phyloP scores from a whole-genome alignment of 179 eudicot species.

The Corrigiola litoralis region DNA sequence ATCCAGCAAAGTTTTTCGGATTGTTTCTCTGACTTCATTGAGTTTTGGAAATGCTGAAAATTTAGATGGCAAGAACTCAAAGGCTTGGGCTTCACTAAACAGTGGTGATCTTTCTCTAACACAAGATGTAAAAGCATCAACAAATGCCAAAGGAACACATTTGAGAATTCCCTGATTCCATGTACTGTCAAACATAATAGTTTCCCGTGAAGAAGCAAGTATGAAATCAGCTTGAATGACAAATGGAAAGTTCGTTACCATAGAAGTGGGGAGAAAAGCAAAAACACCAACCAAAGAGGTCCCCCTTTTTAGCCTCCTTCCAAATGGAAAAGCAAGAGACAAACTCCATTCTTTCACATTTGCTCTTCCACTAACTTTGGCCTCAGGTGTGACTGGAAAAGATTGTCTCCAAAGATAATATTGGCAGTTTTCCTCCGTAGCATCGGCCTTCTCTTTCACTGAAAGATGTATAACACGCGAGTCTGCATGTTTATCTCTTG shows the following conservation, averaged over 20 bases:
- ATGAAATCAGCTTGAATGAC: conserved; percentile 37
- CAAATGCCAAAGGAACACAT: conserved; percentile 25
- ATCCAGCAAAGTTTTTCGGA: conserved; percentile 5
- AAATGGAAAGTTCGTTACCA: conserved; percentile 39
- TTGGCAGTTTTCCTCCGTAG: conserved; percentile 13
- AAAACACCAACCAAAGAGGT: conserved; percentile 26
- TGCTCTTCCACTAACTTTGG: conserved; percentile 25
- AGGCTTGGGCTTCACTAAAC: conserved; percentile 13
- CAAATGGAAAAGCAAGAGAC: conserved; percentile 39
- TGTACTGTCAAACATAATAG: conserved; percentile 28
- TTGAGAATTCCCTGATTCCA: conserved; percentile 39
- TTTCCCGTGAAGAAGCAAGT: conserved; percentile 38
- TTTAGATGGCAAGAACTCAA: conserved; percentile 20
- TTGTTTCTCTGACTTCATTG: conserved; percentile 24
- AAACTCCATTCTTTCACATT: conserved; percentile 29
- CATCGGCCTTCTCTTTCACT: neutral
- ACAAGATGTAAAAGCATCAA: conserved; percentile 26
- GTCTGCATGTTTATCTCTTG: conserved; percentile 16
- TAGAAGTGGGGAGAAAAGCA: conserved; percentile 37
- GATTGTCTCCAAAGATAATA: conserved; percentile 36
- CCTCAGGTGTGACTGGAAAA: conserved; percentile 27
- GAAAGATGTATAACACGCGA: conserved; percentile 29
- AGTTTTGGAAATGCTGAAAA: conserved; percentile 23
- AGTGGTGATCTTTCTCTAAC: conserved; percentile 19
- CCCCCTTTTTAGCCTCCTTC: conserved; percentile 25